phyloP scores from a whole-genome alignment of 2,329 filamentous ascomycete species.

The Hypomyces perniciosus region DNA sequence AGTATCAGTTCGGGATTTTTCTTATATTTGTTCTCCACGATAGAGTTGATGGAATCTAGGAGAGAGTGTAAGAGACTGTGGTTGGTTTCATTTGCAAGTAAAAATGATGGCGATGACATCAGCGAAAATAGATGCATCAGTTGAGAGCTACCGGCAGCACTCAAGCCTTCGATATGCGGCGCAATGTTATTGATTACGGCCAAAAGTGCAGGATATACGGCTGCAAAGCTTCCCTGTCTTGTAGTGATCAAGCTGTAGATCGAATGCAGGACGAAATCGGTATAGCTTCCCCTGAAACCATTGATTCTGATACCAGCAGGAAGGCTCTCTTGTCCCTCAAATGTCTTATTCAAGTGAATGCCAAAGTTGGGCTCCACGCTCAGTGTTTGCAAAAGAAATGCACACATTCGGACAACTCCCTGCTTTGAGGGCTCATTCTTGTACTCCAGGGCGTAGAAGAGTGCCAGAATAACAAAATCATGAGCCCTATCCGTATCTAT shows the following conservation, averaged over 20 bases:
- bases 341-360: conserved; percentile 79
- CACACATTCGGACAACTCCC: conserved; percentile 90
- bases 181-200: conserved; percentile 92
- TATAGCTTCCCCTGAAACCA: conserved; percentile 84
- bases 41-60: conserved; percentile 81
- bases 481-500: conserved; percentile 91
- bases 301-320: conserved; percentile 74
- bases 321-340: conserved; percentile 82
- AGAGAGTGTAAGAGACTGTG: conserved; percentile 74
- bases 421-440: conserved; percentile 82
- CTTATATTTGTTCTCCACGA: conserved; percentile 81
- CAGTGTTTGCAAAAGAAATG: conserved; percentile 92
- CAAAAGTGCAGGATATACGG: conserved; percentile 85
- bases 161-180: conserved; percentile 73
- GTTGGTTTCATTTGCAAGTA: conserved; percentile 88
- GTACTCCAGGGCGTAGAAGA: conserved; percentile 91
- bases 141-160: conserved; percentile 68
- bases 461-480: conserved; percentile 82
- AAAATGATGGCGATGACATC: conserved; percentile 89
- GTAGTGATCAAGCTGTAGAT: conserved; percentile 88
- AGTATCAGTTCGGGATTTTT: conserved; percentile 78
- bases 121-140: conserved; percentile 82
- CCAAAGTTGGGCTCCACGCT: conserved; percentile 92
- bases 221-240: conserved; percentile 83
- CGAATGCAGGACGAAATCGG: conserved; percentile 90